These are phyloP conservation scores for Russula sp. DNA, from an alignment of 768 basidiomycete species.

Conservation along the genomic window DNA sequence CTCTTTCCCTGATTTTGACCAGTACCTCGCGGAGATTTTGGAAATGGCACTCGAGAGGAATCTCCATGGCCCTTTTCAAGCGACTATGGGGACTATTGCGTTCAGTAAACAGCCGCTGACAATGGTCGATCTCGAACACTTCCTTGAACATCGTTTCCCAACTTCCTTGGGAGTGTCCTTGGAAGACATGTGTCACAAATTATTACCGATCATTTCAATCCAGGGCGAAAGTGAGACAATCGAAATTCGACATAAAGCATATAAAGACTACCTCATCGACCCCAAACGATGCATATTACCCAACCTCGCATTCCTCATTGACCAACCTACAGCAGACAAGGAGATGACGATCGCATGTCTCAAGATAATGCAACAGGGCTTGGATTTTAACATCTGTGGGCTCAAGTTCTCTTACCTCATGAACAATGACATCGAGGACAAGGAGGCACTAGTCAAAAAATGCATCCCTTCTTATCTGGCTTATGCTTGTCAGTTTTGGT, in stretches of 20 bases:
- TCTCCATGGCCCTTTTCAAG: background rate
- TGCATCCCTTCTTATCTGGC: constrained; percentile 28
- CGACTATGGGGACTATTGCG: constrained; percentile 8
- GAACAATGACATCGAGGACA: constrained; percentile 26
- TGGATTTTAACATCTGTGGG: constrained; percentile 36
- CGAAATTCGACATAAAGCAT: constrained; percentile 14
- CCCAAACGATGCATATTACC: constrained; percentile 2
- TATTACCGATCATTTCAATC: constrained; percentile 10
- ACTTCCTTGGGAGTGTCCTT: background rate
- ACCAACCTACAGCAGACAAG: background rate
- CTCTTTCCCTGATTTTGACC: constrained; percentile 2
- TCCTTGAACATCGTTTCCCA: constrained; percentile 2
- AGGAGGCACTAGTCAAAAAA: constrained; percentile 18
- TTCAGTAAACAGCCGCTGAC: constrained; percentile 9
- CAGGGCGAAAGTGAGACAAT: background rate
- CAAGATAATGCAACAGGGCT: constrained; percentile 27
- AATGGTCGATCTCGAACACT: constrained; percentile 8
- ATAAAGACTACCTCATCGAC: constrained; percentile 15
- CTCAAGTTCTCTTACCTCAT: constrained; percentile 30
- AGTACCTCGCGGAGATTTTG: constrained; percentile 1
- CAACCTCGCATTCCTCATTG: background rate
- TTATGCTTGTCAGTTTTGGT: constrained; percentile 36
- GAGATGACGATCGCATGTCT: constrained; percentile 28
- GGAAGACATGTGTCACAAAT: constrained; percentile 5
- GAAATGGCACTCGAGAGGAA: background rate